A percentile compares a stretch with the other conserved stretches of the same genome.
Conservation (phyloP, 2,329 filamentous ascomycete species). For the Phialemonium atrogriseum region DNA sequence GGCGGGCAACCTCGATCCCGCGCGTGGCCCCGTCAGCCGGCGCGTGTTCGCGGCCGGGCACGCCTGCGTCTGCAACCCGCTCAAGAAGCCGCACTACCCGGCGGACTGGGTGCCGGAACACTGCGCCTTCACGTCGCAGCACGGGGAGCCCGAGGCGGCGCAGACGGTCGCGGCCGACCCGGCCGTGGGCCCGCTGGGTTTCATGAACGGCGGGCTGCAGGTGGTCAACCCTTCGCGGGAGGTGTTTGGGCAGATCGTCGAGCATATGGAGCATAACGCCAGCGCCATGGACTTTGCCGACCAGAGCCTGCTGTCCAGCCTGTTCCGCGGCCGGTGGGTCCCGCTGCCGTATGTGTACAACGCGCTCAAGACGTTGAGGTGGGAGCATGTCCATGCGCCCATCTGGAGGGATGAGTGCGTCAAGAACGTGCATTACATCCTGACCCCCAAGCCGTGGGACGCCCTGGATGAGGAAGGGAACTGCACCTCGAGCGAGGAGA, state of each 20-base stretch:
- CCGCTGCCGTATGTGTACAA: constrained; percentile 54
- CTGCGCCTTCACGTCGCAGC: constrained; percentile 51
- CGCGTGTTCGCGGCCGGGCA: constrained; percentile 76
- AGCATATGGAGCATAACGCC: constrained; percentile 38
- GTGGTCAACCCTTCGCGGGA: constrained; percentile 43
- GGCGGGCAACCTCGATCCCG: constrained; percentile 11
- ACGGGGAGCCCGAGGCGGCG: constrained; percentile 29
- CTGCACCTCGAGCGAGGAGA: constrained; percentile 40
- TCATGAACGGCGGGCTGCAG: constrained; percentile 48
- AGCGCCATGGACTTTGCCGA: constrained; percentile 49
- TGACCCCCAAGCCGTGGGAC: constrained; percentile 55
- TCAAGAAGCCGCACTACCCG: constrained; percentile 72
- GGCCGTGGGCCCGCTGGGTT: constrained; percentile 33
- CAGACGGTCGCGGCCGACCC: constrained; percentile 25
- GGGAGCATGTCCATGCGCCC: constrained; percentile 39
- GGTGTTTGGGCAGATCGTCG: constrained; percentile 42
- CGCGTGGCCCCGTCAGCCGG: no score
- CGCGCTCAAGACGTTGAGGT: constrained; percentile 52
- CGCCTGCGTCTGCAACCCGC: constrained; percentile 80
- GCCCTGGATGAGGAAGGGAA: constrained; percentile 26
- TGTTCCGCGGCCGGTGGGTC: constrained; percentile 49
- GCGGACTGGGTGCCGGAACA: constrained; percentile 49
- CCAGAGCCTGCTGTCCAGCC: constrained; percentile 47
- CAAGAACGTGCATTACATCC: constrained; percentile 55
- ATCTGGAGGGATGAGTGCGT: constrained; percentile 52